Evolutionary conservation across 1,284 basidiomycete genomes (phyloP).

Genomic region (Coriolopsis trogii): DNA sequence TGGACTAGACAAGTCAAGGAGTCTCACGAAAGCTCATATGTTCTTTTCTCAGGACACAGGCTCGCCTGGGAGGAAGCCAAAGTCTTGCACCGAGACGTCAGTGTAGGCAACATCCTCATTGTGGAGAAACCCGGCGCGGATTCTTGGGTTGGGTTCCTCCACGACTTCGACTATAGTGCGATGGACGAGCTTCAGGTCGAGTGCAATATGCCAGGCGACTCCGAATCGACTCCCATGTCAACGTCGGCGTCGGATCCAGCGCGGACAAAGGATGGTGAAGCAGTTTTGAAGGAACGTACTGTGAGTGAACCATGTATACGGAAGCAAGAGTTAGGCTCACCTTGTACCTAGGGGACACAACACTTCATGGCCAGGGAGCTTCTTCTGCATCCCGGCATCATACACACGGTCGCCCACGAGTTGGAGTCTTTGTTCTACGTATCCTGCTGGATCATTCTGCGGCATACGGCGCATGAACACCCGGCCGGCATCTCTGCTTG

Average conservation of each 20-base stretch:
- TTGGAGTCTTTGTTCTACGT: conserved; percentile 18
- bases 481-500: no score
- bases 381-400: background rate
- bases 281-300: no score
- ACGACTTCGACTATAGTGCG: background rate
- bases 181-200: no score
- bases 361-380: conserved; percentile 16
- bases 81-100: background rate
- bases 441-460: conserved; percentile 12
- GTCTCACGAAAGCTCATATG: background rate
- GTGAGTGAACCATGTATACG: no score
- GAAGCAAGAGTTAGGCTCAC: no score
- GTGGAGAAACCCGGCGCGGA: background rate
- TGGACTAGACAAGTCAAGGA: background rate
- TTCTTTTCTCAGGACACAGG: background rate
- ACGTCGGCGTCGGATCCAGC: no score
- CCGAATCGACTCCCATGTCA: no score
- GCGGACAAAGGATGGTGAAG: no score
- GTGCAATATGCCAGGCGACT: no score
- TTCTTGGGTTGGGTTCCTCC: background rate
- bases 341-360: conserved; percentile 13
- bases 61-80: background rate
- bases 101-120: background rate
- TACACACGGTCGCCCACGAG: conserved; percentile 7
- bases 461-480: conserved; percentile 1